phyloP scores from a whole-genome alignment of 148 eudicot species.

The Spergularia marina region DNA sequence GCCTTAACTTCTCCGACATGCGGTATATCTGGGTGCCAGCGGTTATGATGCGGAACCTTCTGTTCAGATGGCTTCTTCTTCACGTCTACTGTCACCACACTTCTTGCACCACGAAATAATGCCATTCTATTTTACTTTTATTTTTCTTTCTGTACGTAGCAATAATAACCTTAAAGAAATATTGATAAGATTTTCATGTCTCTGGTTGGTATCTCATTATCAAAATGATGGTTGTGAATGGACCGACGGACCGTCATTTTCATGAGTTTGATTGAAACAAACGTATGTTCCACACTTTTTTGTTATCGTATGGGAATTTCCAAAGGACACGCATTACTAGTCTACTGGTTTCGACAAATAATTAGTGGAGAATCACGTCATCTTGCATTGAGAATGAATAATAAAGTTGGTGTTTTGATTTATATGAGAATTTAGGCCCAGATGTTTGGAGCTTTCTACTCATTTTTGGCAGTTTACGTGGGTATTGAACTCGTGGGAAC shows the following conservation, averaged over 20 bases:
- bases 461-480: not conserved
- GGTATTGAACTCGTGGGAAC: no score
- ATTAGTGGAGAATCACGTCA: constrained; percentile 14
- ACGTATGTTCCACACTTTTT: not conserved
- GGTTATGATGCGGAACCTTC: constrained; percentile 59
- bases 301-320: not conserved
- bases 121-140: constrained; percentile 3
- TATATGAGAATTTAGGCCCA: not conserved
- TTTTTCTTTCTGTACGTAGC: not conserved
- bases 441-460: constrained; percentile 2
- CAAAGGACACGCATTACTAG: not conserved
- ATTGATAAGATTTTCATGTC: not conserved
- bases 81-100: constrained; percentile 48
- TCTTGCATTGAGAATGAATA: constrained; percentile 8
- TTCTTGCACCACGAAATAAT: constrained; percentile 34
- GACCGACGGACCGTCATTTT: not conserved
- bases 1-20: constrained; percentile 49
- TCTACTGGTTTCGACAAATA: not conserved
- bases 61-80: constrained; percentile 72
- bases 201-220: not conserved
- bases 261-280: constrained; percentile 11
- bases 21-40: constrained; percentile 79
- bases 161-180: not conserved
- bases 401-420: not conserved
- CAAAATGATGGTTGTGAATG: not conserved